These are phyloP conservation scores for Lentithecium fluviatile DNA, from an alignment of 495 filamentous ascomycete species.

Conservation along the genomic window DNA sequence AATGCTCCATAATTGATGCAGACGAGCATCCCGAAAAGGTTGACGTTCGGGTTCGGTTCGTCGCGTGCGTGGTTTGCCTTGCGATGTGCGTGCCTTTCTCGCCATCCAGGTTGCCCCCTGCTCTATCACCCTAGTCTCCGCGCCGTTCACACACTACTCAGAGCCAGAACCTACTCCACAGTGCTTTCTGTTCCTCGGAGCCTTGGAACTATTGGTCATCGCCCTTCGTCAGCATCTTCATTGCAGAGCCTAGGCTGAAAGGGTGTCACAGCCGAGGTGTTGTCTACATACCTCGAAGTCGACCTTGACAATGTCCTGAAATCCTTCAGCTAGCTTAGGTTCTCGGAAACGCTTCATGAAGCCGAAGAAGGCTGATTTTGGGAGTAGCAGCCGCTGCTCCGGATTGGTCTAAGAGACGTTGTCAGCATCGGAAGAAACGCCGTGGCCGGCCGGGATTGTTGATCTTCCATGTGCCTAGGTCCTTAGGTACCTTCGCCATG, in stretches of 20 bases:
- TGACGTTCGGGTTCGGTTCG: too few species aligned
- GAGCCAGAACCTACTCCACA: conserved; percentile 75
- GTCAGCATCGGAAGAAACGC: conserved; percentile 17
- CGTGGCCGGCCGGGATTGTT: not conserved
- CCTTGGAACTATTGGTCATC: conserved; percentile 53
- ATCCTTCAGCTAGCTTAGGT: conserved; percentile 75
- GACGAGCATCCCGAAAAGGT: too few species aligned
- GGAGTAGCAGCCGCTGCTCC: conserved; percentile 71
- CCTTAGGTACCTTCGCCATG: too few species aligned
- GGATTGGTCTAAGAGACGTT: conserved; percentile 64
- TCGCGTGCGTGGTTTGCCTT: too few species aligned
- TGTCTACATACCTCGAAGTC: conserved; percentile 58
- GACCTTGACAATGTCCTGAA: conserved; percentile 70
- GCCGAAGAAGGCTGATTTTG: conserved; percentile 73
- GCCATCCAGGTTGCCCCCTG: too few species aligned
- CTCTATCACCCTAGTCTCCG: not conserved
- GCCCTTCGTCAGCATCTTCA: not conserved
- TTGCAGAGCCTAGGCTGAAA: not conserved
- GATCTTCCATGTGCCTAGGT: too few species aligned
- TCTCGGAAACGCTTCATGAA: conserved; percentile 69
- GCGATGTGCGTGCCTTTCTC: too few species aligned
- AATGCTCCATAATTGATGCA: too few species aligned
- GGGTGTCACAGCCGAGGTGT: not conserved
- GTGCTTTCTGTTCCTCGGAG: conserved; percentile 51
- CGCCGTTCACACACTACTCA: conserved; percentile 38